Base-by-base conservation (phyloP, 768 basidiomycete species). In the Postia placenta region DNA sequence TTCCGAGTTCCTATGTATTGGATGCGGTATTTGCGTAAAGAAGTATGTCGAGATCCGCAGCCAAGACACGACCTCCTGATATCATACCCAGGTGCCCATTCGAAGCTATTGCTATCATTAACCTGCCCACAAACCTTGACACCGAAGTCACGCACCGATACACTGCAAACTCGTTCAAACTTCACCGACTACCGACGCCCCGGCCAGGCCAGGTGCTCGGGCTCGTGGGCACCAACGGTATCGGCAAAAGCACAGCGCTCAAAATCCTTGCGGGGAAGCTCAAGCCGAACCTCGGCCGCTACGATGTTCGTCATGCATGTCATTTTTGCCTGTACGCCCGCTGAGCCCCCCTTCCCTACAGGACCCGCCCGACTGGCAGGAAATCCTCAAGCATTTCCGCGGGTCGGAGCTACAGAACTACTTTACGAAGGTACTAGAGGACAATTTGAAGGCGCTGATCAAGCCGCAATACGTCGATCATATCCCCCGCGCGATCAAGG, bases 391-490 rank as follows among this genome's bases (percentile, higher is more conserved):
- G 69, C 88, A 99, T 66, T 99, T 97, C 79, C 85, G 96, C 55
- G 96, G 96, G 45, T 97, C 94, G 5, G 96, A 98, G 69, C 78
- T 99, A 22, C 96, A 99, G 65, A 99, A 99, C 66, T 99, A 98
- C 73, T 99, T 99, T 70, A 98, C 96, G 44, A 98, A 98, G 69
- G 92, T 98, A 5, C 77, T 99, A 17, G 96, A 98, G 68, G 96
- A 99, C 69, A 93, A 99, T 63, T 74, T 98, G 64, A 98, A 97
- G 73, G 94, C 96, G 1, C 80, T 99, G 53, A 98, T 98, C 67
- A 99, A 99, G 69, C 96, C 96, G 1, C 96, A 99, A 79, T 99
- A 99, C 65, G 96, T 99, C 56, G 96, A 99, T 66, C 94, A 98
- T 66, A 97, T 99, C 60, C 96, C 96, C 3, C 81, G 86, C 37